Evolutionary conservation across 169 alveolate genomes (phyloP).

Genomic region (Babesia divergens): DNA sequence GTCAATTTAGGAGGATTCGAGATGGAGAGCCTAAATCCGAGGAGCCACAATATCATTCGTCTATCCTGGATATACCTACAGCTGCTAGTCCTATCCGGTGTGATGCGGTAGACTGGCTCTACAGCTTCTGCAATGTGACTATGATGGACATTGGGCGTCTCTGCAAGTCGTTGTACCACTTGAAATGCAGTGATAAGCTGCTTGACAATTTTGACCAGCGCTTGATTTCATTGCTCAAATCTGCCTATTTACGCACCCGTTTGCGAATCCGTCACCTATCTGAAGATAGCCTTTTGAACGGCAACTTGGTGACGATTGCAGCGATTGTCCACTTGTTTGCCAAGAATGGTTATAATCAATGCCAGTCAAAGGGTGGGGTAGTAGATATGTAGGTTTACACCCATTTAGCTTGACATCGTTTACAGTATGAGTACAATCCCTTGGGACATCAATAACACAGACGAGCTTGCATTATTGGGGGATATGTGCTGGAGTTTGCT

Average conservation of each 20-base stretch:
- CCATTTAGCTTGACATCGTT: neutral
- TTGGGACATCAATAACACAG: neutral
- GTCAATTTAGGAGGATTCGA: neutral
- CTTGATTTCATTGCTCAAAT: neutral
- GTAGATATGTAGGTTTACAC: neutral
- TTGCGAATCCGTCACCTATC: neutral
- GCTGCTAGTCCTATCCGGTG: no score
- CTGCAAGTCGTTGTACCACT: slow-evolving; percentile 22
- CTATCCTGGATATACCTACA: no score
- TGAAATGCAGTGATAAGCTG: neutral
- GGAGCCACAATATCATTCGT: no score
- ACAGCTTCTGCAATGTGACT: neutral
- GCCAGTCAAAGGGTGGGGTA: neutral
- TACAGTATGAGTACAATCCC: slow-evolving; percentile 9
- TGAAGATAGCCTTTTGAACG: neutral
- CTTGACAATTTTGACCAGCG: neutral
- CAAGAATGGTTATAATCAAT: neutral
- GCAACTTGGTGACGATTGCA: neutral
- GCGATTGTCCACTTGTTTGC: slow-evolving; percentile 19
- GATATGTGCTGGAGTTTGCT: slow-evolving; percentile 31
- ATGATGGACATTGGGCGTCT: neutral
- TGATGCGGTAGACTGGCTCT: neutral
- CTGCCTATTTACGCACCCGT: neutral
- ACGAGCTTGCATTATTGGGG: slow-evolving; percentile 1
- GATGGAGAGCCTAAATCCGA: no score